Evolutionary conservation across 495 filamentous ascomycete genomes (phyloP), one percentile per base, ranked within the genome.

Genomic region (Cairneyella variabilis): DNA sequence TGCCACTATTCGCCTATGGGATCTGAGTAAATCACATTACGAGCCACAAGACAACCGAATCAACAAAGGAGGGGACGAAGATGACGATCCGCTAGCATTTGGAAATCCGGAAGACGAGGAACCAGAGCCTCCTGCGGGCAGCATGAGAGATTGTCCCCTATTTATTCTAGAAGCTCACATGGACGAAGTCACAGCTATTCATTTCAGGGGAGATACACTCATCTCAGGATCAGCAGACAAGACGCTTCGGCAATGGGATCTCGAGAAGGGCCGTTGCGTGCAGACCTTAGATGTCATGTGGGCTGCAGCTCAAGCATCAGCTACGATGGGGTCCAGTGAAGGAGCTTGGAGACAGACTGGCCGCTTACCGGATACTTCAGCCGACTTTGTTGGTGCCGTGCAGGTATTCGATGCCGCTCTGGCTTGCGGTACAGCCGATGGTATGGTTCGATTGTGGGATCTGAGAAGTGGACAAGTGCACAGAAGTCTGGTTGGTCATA

Each of bases 221-320:
- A 88, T 98, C 11, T 98, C 93, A 3, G 93, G 93, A 12, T 97
- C 93, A 3, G 85, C 95, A 6, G 93, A 98, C 69, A 98, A 98
- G 75, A 98, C 93, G 2, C 71, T 98, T 37, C 82, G 93, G 40
- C 93, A 99, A 69, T 99, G 93, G 93, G 93, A 99, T 77, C 72
- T 99, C 27, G 86, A 88, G 55, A 96, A 90, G 64, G 93, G 93
- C 7, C 86, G 95, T 45, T 97, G 93, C 68, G 89, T 97, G 26
- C 93, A 99, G 70, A 99, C 93, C 1, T 74, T 99, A 23, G 93
- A 99, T 69, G 91, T 99, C n/a, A 83, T 99, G 59, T 99, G 93
- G 93, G 93, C 93, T 3, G 90, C 93, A 1, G 91, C 93, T 2
- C 95, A 97, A 66, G 90, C 90, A 22, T 88, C 85, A 8, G 82